Conservation (phyloP, 805 yeast species). For the Candida bentonensis region DNA sequence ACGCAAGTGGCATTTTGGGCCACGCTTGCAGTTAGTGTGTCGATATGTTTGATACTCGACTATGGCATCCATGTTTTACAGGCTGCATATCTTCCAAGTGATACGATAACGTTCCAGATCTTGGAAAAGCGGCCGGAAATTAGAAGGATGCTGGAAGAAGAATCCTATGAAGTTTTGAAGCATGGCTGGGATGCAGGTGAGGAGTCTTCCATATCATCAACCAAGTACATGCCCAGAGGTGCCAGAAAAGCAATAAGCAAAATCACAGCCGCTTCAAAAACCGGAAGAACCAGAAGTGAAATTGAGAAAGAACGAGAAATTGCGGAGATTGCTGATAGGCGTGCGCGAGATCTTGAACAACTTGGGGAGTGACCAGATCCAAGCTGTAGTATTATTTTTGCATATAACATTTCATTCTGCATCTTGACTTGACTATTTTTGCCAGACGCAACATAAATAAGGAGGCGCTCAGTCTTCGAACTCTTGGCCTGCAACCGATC, state of each 20-base stretch:
- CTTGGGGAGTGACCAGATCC: too few species aligned
- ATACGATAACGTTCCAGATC: constrained; percentile 64
- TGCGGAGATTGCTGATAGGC: constrained; percentile 21
- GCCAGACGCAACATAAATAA: too few species aligned
- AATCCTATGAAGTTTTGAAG: constrained; percentile 54
- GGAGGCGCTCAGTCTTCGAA: too few species aligned
- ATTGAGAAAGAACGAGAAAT: constrained; percentile 23
- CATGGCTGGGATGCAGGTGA: constrained; percentile 30
- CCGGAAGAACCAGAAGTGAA: constrained; percentile 5
- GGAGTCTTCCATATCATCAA: not conserved
- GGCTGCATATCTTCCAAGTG: constrained; percentile 46
- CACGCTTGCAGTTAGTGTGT: constrained; percentile 38
- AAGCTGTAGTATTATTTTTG: too few species aligned
- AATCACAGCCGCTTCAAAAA: not conserved
- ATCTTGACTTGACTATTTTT: too few species aligned
- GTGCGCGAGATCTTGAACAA: constrained; percentile 20
- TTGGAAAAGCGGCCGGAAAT: constrained; percentile 58
- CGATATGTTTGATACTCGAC: constrained; percentile 55
- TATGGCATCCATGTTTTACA: constrained; percentile 44
- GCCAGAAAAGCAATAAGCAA: not conserved
- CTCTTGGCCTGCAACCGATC: too few species aligned
- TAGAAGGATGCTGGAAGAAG: constrained; percentile 56
- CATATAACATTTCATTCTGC: too few species aligned
- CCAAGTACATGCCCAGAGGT: not conserved
- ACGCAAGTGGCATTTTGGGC: constrained; percentile 82